Evolutionary conservation across 306 rosid genomes (phyloP), one percentile per base, ranked within the genome.

Genomic region (Gastrolobium villosum): DNA sequence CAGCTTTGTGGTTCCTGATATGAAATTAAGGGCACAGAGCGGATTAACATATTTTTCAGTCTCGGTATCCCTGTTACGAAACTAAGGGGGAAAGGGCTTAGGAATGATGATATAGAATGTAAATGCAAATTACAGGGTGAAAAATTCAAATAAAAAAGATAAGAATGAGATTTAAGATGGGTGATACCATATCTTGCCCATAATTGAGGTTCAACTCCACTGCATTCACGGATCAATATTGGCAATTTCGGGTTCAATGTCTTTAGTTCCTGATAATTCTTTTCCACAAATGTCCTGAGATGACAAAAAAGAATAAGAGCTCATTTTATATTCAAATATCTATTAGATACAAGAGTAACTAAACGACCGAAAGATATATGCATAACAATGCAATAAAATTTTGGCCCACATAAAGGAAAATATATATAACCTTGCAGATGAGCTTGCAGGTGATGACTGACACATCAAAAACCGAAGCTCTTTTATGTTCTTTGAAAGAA

Each of bases 151-250:
- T 65, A 2, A 7, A 31, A 68, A 75, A 14, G 26, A 30, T 35
- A 30, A 43, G n/a, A 46, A 56, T 55, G 28, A 60, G 57, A 54
- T 15, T 49, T 68, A 26, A 70, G 80, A 80, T 32, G 15, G 72
- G 31, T 39, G 49, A 83, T 91, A 93, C 99, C 98, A 73, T 87
- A 95, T 91, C 99, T 87, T 62, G 99, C 98, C 99, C 99, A 96
- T 49, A 96, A 74, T 75, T 93, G 99, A 32, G 98, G 97, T 59
- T 89, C 89, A 45, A 86, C 75, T 79, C 98, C 99, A 46, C 91
- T 77, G 94, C 93, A 79, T 77, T 95, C 99, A 32, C 99, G 98
- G 62, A 93, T 91, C 92, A 93, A 83, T 77, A 96, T 93, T 43
- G 99, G 98, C 15, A 96, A 80, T 74, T 83, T 93, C 36, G 99